Conservation (phyloP, 2,329 filamentous ascomycete species). For the Aspergillus sp. region DNA sequence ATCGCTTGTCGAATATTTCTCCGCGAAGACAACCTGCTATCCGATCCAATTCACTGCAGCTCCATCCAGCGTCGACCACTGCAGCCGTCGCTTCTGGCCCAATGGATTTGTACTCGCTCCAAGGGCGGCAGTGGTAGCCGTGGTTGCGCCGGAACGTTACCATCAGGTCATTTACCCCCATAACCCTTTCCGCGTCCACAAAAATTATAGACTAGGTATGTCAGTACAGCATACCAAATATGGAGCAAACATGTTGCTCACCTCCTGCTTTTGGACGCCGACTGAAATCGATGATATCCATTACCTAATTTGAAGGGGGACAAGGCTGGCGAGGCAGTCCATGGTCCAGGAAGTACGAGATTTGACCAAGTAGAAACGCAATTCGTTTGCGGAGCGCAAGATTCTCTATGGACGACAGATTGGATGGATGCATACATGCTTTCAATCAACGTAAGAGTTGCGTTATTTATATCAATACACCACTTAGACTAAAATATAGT, state of each 20-base stretch:
- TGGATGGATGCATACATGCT: too few relatives aligned
- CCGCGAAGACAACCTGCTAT: constrained; percentile 1
- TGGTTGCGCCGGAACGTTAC: constrained; percentile 2
- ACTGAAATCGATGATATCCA: neutral
- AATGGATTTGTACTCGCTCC: constrained; percentile 5
- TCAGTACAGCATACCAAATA: constrained; percentile 1
- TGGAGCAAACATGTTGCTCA: constrained; percentile 3
- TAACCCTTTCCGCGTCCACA: constrained; percentile 1
- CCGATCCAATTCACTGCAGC: constrained; percentile 3
- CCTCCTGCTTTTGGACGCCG: constrained; percentile 4
- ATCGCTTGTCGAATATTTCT: constrained; percentile 1
- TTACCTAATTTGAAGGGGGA: neutral
- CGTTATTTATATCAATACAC: too few relatives aligned
- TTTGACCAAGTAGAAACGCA: neutral
- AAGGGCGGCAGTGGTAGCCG: constrained; percentile 1
- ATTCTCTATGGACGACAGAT: too few relatives aligned
- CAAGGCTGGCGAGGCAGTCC: neutral
- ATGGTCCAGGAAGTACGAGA: neutral
- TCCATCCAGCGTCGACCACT: constrained; percentile 4
- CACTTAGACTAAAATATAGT: too few relatives aligned
- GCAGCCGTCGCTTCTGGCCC: constrained; percentile 3
- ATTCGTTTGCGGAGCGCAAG: too few relatives aligned
- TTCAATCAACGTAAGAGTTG: too few relatives aligned
- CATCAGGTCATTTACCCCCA: constrained; percentile 1
- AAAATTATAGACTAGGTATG: constrained; percentile 1